These are phyloP conservation scores for Mycena rosella DNA, from an alignment of 768 basidiomycete genomes.

Conservation along the genomic window DNA sequence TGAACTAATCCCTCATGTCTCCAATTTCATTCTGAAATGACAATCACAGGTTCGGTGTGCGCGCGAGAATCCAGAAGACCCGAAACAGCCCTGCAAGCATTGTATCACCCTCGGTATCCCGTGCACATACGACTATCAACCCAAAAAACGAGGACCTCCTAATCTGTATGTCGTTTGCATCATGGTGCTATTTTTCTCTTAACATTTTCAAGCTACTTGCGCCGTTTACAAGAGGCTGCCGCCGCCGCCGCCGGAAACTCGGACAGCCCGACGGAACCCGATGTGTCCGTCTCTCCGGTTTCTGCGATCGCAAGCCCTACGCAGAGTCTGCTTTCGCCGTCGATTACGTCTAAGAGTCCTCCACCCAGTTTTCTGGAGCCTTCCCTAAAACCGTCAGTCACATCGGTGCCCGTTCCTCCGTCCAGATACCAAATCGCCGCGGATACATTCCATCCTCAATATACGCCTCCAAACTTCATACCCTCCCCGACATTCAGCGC, in stretches of 20 bases:
- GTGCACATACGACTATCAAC: conserved; percentile 93
- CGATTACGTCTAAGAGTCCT: conserved; percentile 58
- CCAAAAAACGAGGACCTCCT: conserved; percentile 93
- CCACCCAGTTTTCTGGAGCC: conserved; percentile 66
- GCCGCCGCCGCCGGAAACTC: conserved; percentile 59
- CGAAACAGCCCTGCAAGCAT: conserved; percentile 87
- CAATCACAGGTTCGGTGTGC: too few relatives aligned
- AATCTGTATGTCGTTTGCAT: conserved; percentile 73
- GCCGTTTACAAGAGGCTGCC: conserved; percentile 83
- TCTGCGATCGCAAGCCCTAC: conserved; percentile 64
- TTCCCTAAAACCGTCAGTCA: conserved; percentile 54
- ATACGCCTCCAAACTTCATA: conserved; percentile 51
- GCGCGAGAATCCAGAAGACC: conserved; percentile 82
- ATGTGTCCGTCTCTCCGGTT: conserved; percentile 59
- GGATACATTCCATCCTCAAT: conserved; percentile 74
- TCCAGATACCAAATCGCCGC: conserved; percentile 80
- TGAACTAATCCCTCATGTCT: too few relatives aligned
- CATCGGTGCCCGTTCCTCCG: conserved; percentile 65
- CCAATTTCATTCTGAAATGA: too few relatives aligned
- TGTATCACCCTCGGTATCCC: conserved; percentile 85
- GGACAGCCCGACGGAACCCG: conserved; percentile 51
- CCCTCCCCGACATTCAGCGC: conserved; percentile 29
- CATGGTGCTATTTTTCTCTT: conserved; percentile 8
- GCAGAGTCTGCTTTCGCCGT: conserved; percentile 60
- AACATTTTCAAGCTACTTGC: conserved; percentile 69